phyloP scores from a whole-genome alignment of 2,329 filamentous ascomycete genomes.

The Aureobasidium namibiae region DNA sequence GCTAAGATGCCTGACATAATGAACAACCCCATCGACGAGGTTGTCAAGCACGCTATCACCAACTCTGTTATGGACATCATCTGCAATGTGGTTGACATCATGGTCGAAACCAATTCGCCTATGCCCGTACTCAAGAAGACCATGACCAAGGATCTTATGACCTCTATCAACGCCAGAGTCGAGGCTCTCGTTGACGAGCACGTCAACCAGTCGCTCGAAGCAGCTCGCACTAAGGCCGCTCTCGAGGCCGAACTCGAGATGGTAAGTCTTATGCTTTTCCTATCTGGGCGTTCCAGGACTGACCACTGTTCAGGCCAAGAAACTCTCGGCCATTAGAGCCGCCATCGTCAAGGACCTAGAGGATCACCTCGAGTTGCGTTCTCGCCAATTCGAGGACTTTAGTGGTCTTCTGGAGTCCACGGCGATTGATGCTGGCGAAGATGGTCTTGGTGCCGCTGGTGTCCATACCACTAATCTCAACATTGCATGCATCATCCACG shows the following conservation, averaged over 20 bases:
- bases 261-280: background rate
- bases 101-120: background rate
- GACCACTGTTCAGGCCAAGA: background rate
- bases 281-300: background rate
- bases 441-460: background rate
- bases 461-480: background rate
- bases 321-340: no score
- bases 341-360: background rate
- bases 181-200: background rate
- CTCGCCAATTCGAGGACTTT: background rate
- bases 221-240: background rate
- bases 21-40: background rate
- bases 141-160: background rate
- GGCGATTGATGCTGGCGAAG: background rate
- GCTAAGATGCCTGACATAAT: background rate
- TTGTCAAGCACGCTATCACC: background rate
- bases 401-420: background rate
- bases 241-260: background rate
- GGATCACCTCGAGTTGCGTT: background rate
- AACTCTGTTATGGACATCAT: background rate
- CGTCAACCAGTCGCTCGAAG: background rate
- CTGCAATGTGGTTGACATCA: background rate
- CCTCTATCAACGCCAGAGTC: background rate
- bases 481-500: background rate
- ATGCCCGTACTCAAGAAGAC: background rate